Evolutionary conservation across 768 basidiomycete genomes (phyloP).

Genomic region (Suillus subaureus): DNA sequence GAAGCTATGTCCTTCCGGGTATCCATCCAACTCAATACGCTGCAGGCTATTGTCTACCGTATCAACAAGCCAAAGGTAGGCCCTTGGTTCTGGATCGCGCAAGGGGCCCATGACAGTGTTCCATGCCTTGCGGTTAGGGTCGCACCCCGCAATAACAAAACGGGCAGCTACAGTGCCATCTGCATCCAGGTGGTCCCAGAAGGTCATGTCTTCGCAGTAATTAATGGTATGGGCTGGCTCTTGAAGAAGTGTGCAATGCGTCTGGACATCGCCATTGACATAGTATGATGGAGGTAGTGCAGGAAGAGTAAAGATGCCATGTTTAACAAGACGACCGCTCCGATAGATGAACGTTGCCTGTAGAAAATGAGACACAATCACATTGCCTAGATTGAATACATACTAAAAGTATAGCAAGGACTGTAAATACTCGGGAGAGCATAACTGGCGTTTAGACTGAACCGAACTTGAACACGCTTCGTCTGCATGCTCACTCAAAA

Average conservation of each 20-base stretch:
- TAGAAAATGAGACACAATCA: not conserved
- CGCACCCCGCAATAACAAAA: constrained; percentile 45
- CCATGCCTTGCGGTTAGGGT: constrained; percentile 56
- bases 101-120: constrained; percentile 81
- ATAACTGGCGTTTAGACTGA: not conserved
- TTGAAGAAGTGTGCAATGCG: constrained; percentile 46
- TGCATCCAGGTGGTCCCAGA: constrained; percentile 60
- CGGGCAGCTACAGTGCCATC: constrained; percentile 43
- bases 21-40: constrained; percentile 49
- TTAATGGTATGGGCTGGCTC: constrained; percentile 33
- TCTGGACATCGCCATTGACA: constrained; percentile 47
- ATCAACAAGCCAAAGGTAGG: constrained; percentile 61
- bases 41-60: constrained; percentile 30
- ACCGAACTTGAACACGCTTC: not conserved
- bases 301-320: constrained; percentile 45
- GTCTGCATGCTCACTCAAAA: not conserved
- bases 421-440: not conserved
- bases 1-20: constrained; percentile 62
- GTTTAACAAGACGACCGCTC: constrained; percentile 42
- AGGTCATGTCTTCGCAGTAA: constrained; percentile 65
- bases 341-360: constrained; percentile 50
- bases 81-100: constrained; percentile 55
- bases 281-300: constrained; percentile 54
- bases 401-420: constrained; percentile 1
- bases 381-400: not conserved